A percentile compares a stretch with the other conserved stretches of the same genome.
Evolutionary conservation across 208 protist species (phyloP).

Genomic region (Leishmania lainsoni): DNA sequence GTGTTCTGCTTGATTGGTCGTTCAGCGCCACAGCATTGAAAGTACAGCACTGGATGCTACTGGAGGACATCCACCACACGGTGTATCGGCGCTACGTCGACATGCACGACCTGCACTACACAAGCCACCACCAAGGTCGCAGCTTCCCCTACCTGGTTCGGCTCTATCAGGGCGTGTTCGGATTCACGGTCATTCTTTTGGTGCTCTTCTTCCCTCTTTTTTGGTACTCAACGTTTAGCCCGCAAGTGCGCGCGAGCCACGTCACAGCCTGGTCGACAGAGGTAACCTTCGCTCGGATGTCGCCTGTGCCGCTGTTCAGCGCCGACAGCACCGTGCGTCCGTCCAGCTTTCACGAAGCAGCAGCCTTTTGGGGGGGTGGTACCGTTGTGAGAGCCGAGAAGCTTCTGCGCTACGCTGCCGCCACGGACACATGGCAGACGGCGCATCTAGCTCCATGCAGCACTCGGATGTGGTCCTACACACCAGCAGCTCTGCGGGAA

Average conservation of each 20-base stretch:
- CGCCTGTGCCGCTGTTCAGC: slow-evolving; percentile 18
- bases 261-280: slow-evolving; percentile 35
- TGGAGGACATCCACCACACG: slow-evolving; percentile 77
- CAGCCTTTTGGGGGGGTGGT: slow-evolving; percentile 6
- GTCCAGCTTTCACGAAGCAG: slow-evolving; percentile 23
- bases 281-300: slow-evolving; percentile 15
- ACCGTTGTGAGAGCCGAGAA: neutral
- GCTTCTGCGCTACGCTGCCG: slow-evolving; percentile 20
- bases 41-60: slow-evolving; percentile 76
- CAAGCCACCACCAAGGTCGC: slow-evolving; percentile 39
- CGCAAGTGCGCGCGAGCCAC: slow-evolving; percentile 48
- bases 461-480: slow-evolving; percentile 37
- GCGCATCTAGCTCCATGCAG: slow-evolving; percentile 25
- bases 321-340: slow-evolving; percentile 7
- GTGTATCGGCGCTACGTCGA: slow-evolving; percentile 71
- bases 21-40: slow-evolving; percentile 66
- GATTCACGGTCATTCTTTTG: slow-evolving; percentile 56
- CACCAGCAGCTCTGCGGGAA: slow-evolving; percentile 22
- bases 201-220: slow-evolving; percentile 70
- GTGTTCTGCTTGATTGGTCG: slow-evolving; percentile 79
- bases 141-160: slow-evolving; percentile 54
- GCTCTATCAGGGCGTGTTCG: slow-evolving; percentile 55
- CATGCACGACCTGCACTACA: slow-evolving; percentile 59
- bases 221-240: slow-evolving; percentile 82
- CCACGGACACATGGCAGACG: slow-evolving; percentile 30